Base-by-base conservation (phyloP, 768 basidiomycete species). In the Boletus coccyginus region DNA sequence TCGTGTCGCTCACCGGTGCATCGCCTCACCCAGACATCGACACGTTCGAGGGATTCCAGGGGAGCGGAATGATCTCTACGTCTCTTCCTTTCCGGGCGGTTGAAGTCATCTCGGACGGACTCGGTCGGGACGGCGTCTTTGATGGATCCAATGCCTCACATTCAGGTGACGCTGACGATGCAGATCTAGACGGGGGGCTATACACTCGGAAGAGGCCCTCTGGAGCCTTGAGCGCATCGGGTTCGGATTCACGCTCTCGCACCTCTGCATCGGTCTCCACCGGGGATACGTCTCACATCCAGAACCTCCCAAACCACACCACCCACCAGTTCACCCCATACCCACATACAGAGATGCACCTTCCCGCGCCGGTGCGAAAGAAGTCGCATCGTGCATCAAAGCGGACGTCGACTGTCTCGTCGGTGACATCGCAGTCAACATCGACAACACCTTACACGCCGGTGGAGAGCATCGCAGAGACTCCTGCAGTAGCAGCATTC, bases 11-110 rank as follows among this genome's bases (percentile, higher is more conserved):
- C 2, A 75, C 73, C 39, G 71, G 65, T 10, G 69, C 57, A 2
- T 27, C 46, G 13, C 41, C 57, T 2, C 65, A 21, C 8, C 54
- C 48, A 16, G 65, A 69, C 14, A 68, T 12, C 1, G 77, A 72
- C 6, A 74, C 76, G 13, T 87, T 90, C 56, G 86, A 89, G 62
- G 86, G 85, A 0, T 88, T 87, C 70, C 86, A 81, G 58, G 87
- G 85, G 8, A 79, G 82, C 58, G 78, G 19, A 6, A 3, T 17
- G 16, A 19, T 1, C 3, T 27, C 58, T 2, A 13, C 33, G 6
- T 4, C 51, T 7, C 32, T n/a, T 3, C 13, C 33, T 12, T 49
- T 50, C 12, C 58, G 24, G 17, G n/a, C 9, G 12, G 48, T 16
- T 5, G 32, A 39, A 2, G 40, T 41, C 17, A 9, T 27, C n/a